phyloP scores from a whole-genome alignment of 805 yeast species.

The Wickerhamomyces sydowiorum region DNA sequence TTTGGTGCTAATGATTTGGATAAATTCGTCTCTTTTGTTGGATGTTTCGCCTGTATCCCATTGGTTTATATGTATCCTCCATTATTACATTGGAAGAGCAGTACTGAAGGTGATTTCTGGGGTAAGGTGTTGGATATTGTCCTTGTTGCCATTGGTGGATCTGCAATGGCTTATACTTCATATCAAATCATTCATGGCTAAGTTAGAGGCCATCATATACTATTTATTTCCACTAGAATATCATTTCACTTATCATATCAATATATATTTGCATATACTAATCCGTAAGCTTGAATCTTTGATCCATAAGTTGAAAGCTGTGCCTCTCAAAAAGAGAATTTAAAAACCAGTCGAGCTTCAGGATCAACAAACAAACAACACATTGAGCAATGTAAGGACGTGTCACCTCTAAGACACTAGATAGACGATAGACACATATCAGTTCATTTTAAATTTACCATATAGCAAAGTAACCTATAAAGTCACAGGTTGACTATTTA shows the following conservation, averaged over 20 bases:
- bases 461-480: too few species aligned
- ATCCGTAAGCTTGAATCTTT: too few species aligned
- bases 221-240: not conserved
- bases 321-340: too few species aligned
- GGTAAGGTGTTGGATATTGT: constrained; percentile 38
- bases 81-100: constrained; percentile 56
- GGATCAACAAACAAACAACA: too few species aligned
- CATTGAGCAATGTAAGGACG: too few species aligned
- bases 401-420: too few species aligned
- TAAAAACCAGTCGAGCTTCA: too few species aligned
- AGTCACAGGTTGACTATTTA: too few species aligned
- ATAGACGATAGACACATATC: too few species aligned
- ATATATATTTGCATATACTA: too few species aligned
- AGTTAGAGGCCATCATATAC: not conserved
- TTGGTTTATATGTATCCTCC: constrained; percentile 86
- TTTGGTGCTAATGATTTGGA: constrained; percentile 67
- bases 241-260: not conserved
- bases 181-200: constrained; percentile 41
- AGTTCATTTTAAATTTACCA: too few species aligned
- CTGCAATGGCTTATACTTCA: constrained; percentile 64
- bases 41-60: constrained; percentile 82
- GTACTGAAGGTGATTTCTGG: constrained; percentile 33
- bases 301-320: too few species aligned
- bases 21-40: constrained; percentile 72
- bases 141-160: constrained; percentile 49